Evolutionary conservation across 208 protist species (phyloP).

Genomic region (Trypanosoma avium): DNA sequence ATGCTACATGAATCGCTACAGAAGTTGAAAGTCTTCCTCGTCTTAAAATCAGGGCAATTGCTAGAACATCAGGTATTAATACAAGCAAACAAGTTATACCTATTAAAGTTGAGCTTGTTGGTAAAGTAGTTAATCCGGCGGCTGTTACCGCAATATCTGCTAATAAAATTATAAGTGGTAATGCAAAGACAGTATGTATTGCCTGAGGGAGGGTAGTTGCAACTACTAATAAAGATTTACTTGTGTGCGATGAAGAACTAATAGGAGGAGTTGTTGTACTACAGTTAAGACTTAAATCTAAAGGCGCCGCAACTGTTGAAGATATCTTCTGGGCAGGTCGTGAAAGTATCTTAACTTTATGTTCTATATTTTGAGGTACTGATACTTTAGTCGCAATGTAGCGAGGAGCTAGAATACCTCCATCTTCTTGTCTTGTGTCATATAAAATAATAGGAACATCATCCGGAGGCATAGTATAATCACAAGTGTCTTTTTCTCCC

Average conservation of each 20-base stretch:
- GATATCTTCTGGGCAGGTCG: slow-evolving; percentile 30
- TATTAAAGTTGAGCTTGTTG: slow-evolving; percentile 35
- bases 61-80: slow-evolving; percentile 46
- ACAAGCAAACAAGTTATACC: slow-evolving; percentile 44
- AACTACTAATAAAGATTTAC: slow-evolving; percentile 32
- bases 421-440: slow-evolving; percentile 30
- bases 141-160: slow-evolving; percentile 60
- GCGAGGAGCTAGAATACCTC: slow-evolving; percentile 37
- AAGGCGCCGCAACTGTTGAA: slow-evolving; percentile 6
- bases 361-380: slow-evolving; percentile 40
- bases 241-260: slow-evolving; percentile 8
- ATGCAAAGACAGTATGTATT: slow-evolving; percentile 39
- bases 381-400: slow-evolving; percentile 50
- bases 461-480: neutral
- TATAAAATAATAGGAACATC: slow-evolving; percentile 35
- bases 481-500: neutral
- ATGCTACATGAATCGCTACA: slow-evolving; percentile 52
- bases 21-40: slow-evolving; percentile 42
- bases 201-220: slow-evolving; percentile 45
- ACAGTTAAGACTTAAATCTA: slow-evolving; percentile 39
- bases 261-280: slow-evolving; percentile 13
- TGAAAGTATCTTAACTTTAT: slow-evolving; percentile 55
- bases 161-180: slow-evolving; percentile 51
- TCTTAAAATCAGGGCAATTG: slow-evolving; percentile 51
- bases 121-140: slow-evolving; percentile 34